Base-by-base conservation (phyloP, 2,329 filamentous ascomycete genomes). In the Venturia nashicola region DNA sequence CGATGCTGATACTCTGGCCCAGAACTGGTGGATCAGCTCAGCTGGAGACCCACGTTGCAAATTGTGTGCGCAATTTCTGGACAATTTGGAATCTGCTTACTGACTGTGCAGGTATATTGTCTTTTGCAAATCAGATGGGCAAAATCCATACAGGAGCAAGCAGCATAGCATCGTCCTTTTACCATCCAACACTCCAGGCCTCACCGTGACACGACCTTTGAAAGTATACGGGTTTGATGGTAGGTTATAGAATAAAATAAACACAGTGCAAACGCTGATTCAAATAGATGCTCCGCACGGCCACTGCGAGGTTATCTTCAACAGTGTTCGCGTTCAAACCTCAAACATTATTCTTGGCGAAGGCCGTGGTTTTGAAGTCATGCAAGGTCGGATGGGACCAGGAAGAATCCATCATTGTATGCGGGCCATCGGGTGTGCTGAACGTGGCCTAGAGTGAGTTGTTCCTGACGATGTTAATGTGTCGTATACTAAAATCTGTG, bases 21-120 rank as follows among this genome's bases (percentile, higher is more conserved):
- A 93, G 84, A 99, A 99, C 90, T 97, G 94, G 94, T 99, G 94
- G 94, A 96, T 91, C 40, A 96, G 90, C 68, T 94, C 94, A 68
- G 91, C 92, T 27, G 94, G 94, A 65, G 94, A 99, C 77, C 89
- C 88, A 65, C 85, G 93, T 70, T 99, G 94, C 82, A 83, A 88
- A 75, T 81, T 99, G 74, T 61, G 23, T 32, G 57, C 11, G 14
- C 16, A 42, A 40, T 40, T 11, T 23, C 20, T 32, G n/a, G 36
- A n/a, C 23, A 34, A 34, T 12, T 48, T 6, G 12, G 40, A 16
- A 3, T 20, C 20, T 4, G 3, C 9, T 48, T 23, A 61, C 60
- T 61, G 5, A 44, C 42, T 23, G 16, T 46, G 5, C 20, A 61
- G 60, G 74, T 97, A 96, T 79, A 87, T 99, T 67, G 91, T 96